Conservation (phyloP, 2,329 filamentous ascomycete genomes). For the Colletotrichum caudatum region DNA sequence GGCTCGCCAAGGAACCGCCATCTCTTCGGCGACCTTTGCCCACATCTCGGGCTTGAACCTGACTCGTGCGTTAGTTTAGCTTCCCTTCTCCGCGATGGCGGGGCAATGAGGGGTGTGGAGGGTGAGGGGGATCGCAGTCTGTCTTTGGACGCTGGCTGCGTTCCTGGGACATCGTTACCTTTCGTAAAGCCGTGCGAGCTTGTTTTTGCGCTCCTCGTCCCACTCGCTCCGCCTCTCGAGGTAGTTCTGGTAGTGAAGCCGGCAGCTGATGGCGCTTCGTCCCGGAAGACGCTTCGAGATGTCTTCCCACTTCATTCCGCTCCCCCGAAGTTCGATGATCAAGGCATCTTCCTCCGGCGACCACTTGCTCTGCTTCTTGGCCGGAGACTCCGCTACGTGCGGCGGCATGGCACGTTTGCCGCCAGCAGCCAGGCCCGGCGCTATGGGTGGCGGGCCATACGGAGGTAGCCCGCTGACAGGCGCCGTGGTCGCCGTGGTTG, state of each 20-base stretch:
- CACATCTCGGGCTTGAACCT: constrained; percentile 99
- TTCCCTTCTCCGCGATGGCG: constrained; percentile 1
- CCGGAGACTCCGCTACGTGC: constrained; percentile 74
- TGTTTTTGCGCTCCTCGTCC: constrained; percentile 98
- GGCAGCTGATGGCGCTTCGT: constrained; percentile 92
- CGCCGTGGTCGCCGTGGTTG: constrained; percentile 43
- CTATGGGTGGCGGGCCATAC: constrained; percentile 46
- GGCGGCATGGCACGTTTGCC: constrained; percentile 65
- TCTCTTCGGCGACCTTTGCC: constrained; percentile 94
- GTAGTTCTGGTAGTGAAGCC: constrained; percentile 97
- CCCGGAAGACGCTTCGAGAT: constrained; percentile 93
- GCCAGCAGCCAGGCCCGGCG: constrained; percentile 49
- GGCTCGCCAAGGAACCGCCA: constrained; percentile 94
- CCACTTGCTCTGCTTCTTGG: constrained; percentile 98
- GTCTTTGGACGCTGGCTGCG: neutral
- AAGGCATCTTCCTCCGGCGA: constrained; percentile 91
- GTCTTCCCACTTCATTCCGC: constrained; percentile 98
- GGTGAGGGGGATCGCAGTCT: neutral
- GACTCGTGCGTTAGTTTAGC: constrained; percentile 32
- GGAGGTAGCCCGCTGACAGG: constrained; percentile 41
- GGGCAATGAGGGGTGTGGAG: neutral
- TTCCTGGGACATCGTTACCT: constrained; percentile 74
- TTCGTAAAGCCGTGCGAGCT: constrained; percentile 93
- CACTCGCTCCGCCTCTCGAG: constrained; percentile 92
- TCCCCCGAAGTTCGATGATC: constrained; percentile 90